phyloP scores from a whole-genome alignment of 441 rosid genomes.

The Pelargonium citronellum region DNA sequence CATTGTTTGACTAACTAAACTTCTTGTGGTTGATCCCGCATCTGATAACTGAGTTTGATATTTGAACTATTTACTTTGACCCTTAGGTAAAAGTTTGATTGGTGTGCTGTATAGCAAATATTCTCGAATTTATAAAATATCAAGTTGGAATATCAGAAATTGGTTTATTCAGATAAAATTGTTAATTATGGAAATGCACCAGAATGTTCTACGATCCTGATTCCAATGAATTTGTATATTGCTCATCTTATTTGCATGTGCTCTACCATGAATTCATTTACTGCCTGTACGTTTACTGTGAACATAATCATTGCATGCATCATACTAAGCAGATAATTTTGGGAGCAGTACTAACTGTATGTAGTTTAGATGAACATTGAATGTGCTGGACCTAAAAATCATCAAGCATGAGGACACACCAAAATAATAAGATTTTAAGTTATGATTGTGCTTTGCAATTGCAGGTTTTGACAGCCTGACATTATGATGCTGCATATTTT shows the following conservation, averaged over 20 bases:
- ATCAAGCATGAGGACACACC: background rate
- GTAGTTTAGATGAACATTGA: background rate
- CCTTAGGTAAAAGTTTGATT: background rate
- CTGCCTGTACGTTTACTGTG: background rate
- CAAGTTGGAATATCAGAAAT: too few species aligned
- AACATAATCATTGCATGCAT: too few species aligned
- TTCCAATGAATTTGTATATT: too few species aligned
- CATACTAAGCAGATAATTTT: background rate
- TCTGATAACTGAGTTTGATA: background rate
- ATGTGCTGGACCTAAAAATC: background rate
- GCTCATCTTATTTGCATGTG: background rate
- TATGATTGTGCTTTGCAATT: background rate
- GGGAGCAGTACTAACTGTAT: background rate
- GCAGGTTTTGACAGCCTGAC: background rate
- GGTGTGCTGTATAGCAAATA: background rate
- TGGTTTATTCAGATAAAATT: too few species aligned
- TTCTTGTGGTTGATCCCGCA: background rate
- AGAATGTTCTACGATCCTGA: too few species aligned
- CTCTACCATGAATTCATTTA: background rate
- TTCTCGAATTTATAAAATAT: too few species aligned
- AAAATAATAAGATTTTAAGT: background rate
- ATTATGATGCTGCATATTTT: background rate
- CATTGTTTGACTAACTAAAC: background rate
- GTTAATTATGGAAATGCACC: too few species aligned
- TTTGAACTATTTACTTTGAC: background rate